Evolutionary conservation across 2,329 filamentous ascomycete species (phyloP).

Genomic region (Pseudocercospora vitis): DNA sequence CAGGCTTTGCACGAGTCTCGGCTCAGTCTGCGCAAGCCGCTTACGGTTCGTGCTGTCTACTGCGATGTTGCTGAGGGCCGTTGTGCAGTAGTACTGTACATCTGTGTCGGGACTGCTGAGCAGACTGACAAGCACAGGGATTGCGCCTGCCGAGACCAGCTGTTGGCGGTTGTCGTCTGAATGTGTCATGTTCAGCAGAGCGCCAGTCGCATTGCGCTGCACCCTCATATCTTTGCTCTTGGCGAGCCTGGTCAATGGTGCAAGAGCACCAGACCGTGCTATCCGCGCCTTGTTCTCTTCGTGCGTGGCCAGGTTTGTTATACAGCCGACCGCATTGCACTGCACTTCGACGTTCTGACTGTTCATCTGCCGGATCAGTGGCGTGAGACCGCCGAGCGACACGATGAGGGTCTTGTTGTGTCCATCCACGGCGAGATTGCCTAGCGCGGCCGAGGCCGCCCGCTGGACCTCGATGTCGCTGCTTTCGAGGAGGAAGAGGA

Average conservation of each 20-base stretch:
- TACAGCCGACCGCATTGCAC: slow-evolving; percentile 98
- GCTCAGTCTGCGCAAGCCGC: slow-evolving; percentile 85
- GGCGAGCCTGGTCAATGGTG: slow-evolving; percentile 83
- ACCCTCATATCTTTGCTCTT: slow-evolving; percentile 99
- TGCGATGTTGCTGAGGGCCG: slow-evolving; percentile 95
- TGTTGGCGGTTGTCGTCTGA: slow-evolving; percentile 98
- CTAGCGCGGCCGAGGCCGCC: slow-evolving; percentile 91
- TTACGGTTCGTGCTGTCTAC: slow-evolving; percentile 90
- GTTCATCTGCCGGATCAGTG: slow-evolving; percentile 97
- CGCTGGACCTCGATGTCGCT: slow-evolving; percentile 95
- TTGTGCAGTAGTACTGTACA: slow-evolving; percentile 99
- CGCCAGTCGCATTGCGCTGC: slow-evolving; percentile 94
- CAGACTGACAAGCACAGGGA: slow-evolving; percentile 92
- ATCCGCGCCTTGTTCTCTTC: slow-evolving; percentile 99
- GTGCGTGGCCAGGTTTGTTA: slow-evolving; percentile 95
- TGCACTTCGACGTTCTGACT: slow-evolving; percentile 97
- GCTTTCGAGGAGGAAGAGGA: slow-evolving; percentile 91
- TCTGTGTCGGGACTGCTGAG: slow-evolving; percentile 92
- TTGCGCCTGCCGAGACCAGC: slow-evolving; percentile 95
- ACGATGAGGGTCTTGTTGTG: slow-evolving; percentile 99
- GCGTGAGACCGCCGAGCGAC: slow-evolving; percentile 81
- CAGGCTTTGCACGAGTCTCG: slow-evolving; percentile 86
- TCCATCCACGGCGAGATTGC: slow-evolving; percentile 94
- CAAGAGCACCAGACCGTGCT: slow-evolving; percentile 87
- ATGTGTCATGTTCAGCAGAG: slow-evolving; percentile 97